These are phyloP conservation scores for Aspergillus sp. DNA, from an alignment of 2,329 filamentous ascomycete genomes.

Conservation along the genomic window DNA sequence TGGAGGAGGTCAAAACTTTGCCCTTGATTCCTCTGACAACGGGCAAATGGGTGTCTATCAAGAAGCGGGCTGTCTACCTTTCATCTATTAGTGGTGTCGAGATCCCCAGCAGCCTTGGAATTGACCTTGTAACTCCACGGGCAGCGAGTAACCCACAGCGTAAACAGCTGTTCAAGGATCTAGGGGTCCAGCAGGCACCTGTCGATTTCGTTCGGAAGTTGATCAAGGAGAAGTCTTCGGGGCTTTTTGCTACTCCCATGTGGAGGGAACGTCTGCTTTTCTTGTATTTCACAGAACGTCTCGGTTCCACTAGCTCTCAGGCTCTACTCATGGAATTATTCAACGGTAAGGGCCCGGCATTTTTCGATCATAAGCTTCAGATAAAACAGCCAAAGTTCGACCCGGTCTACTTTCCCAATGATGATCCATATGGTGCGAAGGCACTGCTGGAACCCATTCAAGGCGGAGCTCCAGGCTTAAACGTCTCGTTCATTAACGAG, in stretches of 20 bases:
- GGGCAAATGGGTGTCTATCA: background rate
- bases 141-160: background rate
- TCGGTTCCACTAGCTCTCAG: background rate
- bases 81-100: background rate
- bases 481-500: constrained; percentile 8
- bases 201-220: background rate
- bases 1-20: background rate
- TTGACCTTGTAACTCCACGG: background rate
- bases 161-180: background rate
- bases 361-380: background rate
- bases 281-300: constrained; percentile 10
- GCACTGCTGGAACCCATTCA: constrained; percentile 4
- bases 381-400: background rate
- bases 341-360: background rate
- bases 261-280: background rate
- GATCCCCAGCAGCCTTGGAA: background rate
- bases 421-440: constrained; percentile 9
- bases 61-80: background rate
- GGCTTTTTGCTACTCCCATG: background rate
- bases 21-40: background rate
- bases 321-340: background rate
- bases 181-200: constrained; percentile 4
- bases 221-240: background rate
- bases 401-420: background rate
- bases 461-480: background rate